Conservation (phyloP, 805 yeast species). For the Cyberlindnera amylophila region DNA sequence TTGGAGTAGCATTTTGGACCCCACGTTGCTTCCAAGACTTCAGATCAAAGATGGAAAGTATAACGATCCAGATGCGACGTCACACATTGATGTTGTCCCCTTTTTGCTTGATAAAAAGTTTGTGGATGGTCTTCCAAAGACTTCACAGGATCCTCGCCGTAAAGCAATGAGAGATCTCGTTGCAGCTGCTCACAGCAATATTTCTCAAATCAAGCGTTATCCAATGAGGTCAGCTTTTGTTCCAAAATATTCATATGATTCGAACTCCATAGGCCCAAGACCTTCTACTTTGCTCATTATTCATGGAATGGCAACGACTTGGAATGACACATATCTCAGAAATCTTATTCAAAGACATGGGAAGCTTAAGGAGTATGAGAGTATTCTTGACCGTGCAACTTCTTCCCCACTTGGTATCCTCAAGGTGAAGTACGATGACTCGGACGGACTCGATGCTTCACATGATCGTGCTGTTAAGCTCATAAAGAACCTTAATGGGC, state of each 20-base stretch:
- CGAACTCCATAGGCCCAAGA: slow-evolving; percentile 68
- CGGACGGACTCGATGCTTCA: too few relatives aligned
- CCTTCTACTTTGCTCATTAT: slow-evolving; percentile 70
- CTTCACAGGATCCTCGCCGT: slow-evolving; percentile 41
- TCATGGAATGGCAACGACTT: slow-evolving; percentile 57
- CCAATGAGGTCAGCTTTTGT: slow-evolving; percentile 41
- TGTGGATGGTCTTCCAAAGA: slow-evolving; percentile 8
- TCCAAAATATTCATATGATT: slow-evolving; percentile 46
- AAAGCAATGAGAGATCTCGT: slow-evolving; percentile 14
- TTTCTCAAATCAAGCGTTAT: slow-evolving; percentile 28
- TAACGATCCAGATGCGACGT: background rate
- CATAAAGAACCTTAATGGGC: too few relatives aligned
- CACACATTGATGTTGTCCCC: too few relatives aligned
- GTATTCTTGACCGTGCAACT: slow-evolving; percentile 64
- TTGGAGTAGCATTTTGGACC: too few relatives aligned
- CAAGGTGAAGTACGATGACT: slow-evolving; percentile 40
- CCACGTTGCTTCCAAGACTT: too few relatives aligned
- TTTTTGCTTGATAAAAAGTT: background rate
- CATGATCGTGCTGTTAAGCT: too few relatives aligned
- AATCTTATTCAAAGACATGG: slow-evolving; percentile 56
- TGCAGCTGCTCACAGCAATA: too few relatives aligned
- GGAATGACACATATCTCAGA: slow-evolving; percentile 43
- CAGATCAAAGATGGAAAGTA: too few relatives aligned
- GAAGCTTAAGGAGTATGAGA: slow-evolving; percentile 51
- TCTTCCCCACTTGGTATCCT: slow-evolving; percentile 80